These are phyloP conservation scores for Kalanchoe fedtschenkoi DNA, from an alignment of 164 flowering plant genomes.

Conservation along the genomic window DNA sequence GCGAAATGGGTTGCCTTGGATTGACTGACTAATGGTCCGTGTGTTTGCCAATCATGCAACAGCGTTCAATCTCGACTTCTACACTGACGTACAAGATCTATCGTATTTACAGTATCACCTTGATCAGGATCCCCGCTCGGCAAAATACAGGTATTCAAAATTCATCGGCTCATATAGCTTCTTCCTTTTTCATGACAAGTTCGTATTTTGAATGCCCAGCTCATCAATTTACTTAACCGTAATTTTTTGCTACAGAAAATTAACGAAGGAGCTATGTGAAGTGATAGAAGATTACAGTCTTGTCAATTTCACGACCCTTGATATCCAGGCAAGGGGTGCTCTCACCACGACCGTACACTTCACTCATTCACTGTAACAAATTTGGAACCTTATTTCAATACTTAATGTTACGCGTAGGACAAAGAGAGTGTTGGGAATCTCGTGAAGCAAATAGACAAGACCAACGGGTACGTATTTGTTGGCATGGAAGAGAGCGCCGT, in stretches of 20 bases:
- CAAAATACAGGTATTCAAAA: constrained; percentile 60
- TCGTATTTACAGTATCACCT: constrained; percentile 67
- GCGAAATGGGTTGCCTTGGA: too few relatives aligned
- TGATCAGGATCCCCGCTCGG: constrained; percentile 79
- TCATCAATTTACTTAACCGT: not conserved
- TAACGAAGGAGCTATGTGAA: constrained; percentile 78
- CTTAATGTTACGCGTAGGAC: constrained; percentile 35
- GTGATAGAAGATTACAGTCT: constrained; percentile 65
- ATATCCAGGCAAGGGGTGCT: constrained; percentile 54
- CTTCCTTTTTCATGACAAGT: not conserved
- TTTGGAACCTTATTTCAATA: not conserved
- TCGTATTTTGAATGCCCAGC: too few relatives aligned
- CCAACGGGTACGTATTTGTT: constrained; percentile 81
- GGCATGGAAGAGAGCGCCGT: constrained; percentile 75
- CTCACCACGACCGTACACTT: not conserved
- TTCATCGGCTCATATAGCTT: too few relatives aligned
- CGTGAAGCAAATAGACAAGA: constrained; percentile 79
- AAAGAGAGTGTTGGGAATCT: constrained; percentile 87
- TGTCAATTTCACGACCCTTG: constrained; percentile 75
- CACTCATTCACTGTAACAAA: not conserved
- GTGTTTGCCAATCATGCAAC: constrained; percentile 13
- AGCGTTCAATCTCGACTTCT: constrained; percentile 89
- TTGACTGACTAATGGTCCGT: too few relatives aligned
- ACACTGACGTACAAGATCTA: constrained; percentile 85
- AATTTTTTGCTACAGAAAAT: constrained; percentile 46